Evolutionary conservation across 2,329 filamentous ascomycete genomes (phyloP).

Genomic region (Pseudogymnoascus sp.): DNA sequence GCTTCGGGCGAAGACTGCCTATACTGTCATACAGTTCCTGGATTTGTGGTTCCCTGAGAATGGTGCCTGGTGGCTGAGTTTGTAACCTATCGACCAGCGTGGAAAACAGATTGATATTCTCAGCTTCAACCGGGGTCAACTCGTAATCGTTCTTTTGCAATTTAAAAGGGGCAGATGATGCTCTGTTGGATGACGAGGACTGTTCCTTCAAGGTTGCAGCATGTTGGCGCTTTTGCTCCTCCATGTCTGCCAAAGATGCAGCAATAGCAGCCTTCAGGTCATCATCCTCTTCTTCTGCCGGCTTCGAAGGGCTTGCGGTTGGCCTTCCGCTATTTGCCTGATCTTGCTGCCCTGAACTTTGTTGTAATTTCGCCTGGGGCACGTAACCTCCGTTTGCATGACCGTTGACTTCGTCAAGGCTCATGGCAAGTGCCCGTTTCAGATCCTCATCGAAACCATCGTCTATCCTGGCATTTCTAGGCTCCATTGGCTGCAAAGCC

Average conservation of each 20-base stretch:
- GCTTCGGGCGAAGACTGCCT: slow-evolving; percentile 81
- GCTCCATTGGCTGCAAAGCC: slow-evolving; percentile 57
- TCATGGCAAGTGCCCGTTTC: slow-evolving; percentile 92
- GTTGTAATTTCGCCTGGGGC: slow-evolving; percentile 48
- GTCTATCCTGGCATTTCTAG: slow-evolving; percentile 77
- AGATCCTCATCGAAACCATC: slow-evolving; percentile 91
- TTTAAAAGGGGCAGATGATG: slow-evolving; percentile 43
- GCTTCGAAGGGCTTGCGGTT: slow-evolving; percentile 32
- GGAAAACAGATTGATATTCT: slow-evolving; percentile 94
- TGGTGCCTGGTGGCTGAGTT: slow-evolving; percentile 90
- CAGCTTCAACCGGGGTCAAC: slow-evolving; percentile 83
- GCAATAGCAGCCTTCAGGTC: slow-evolving; percentile 93
- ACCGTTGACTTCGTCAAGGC: slow-evolving; percentile 80
- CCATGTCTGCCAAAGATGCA: slow-evolving; percentile 91
- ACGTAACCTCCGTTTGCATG: slow-evolving; percentile 57
- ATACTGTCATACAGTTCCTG: slow-evolving; percentile 98
- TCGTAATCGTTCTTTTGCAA: slow-evolving; percentile 89
- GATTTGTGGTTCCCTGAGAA: slow-evolving; percentile 93
- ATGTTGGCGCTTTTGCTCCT: slow-evolving; percentile 92
- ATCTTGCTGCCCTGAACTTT: slow-evolving; percentile 25
- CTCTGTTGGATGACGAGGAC: slow-evolving; percentile 43
- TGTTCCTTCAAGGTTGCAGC: slow-evolving; percentile 77
- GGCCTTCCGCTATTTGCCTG: slow-evolving; percentile 25
- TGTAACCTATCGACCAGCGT: slow-evolving; percentile 91
- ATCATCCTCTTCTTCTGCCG: slow-evolving; percentile 78